phyloP scores from a whole-genome alignment of 2,329 filamentous ascomycete species.

The Fusarium tanahbumbuense region DNA sequence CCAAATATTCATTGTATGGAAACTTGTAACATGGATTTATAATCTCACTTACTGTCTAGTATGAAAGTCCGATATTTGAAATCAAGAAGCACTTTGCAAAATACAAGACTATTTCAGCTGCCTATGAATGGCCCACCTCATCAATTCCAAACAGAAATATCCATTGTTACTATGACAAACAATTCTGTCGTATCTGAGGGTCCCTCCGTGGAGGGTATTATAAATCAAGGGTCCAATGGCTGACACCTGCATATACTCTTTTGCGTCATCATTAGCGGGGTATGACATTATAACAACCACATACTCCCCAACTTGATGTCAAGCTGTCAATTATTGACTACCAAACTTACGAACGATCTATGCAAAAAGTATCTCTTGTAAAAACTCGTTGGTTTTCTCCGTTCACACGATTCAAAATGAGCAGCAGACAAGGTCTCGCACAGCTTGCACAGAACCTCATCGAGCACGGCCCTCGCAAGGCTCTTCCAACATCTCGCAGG shows the following conservation, averaged over 20 bases:
- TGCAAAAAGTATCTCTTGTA: not conserved
- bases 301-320: not conserved
- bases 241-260: not conserved
- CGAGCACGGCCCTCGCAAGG: conserved; percentile 37
- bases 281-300: conserved; percentile 1
- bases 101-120: not conserved
- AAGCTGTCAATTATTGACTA: not conserved
- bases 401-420: not conserved
- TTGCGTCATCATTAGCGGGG: conserved; percentile 42
- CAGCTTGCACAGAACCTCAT: conserved; percentile 28
- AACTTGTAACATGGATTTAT: not conserved
- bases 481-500: conserved; percentile 44
- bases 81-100: not conserved
- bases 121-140: not conserved
- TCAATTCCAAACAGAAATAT: fast-evolving
- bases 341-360: not conserved
- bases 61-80: not conserved
- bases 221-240: conserved; percentile 27
- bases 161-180: not conserved
- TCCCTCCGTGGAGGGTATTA: conserved; percentile 18
- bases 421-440: not conserved
- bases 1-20: not conserved
- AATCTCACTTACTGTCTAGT: not conserved
- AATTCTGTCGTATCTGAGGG: not conserved
- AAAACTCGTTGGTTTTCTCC: not conserved